These are phyloP conservation scores for Schizochytrium sp. DNA, from an alignment of 108 stramenopile species.

Conservation along the genomic window DNA sequence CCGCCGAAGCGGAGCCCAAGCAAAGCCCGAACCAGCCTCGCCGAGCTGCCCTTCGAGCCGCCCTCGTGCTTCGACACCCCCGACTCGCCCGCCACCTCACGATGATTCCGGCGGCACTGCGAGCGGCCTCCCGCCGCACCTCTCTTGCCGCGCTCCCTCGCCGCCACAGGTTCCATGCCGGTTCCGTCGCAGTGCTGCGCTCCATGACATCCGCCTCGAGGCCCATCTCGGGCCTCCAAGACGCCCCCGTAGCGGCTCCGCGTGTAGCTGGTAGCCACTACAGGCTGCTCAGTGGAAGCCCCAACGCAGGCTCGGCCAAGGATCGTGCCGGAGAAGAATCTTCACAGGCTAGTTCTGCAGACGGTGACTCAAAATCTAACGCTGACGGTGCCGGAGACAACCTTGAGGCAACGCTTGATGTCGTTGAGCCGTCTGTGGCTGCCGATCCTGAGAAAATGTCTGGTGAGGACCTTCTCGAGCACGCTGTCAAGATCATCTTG, in stretches of 20 bases:
- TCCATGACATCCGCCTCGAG: neutral
- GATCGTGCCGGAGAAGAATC: no score
- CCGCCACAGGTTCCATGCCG: neutral
- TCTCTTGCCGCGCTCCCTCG: neutral
- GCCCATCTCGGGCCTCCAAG: no score
- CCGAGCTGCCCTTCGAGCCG: neutral
- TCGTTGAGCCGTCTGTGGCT: neutral
- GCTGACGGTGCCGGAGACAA: neutral
- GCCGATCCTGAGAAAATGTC: slow-evolving; percentile 3
- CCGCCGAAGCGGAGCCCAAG: neutral
- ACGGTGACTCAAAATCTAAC: neutral
- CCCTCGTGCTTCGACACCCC: neutral
- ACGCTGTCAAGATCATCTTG: slow-evolving; percentile 33
- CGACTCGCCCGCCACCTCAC: neutral
- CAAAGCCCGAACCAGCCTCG: neutral
- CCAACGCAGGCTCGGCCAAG: no score
- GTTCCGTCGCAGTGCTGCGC: neutral
- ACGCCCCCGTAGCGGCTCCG: no score
- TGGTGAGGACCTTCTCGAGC: slow-evolving; percentile 28
- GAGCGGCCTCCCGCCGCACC: neutral
- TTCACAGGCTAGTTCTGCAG: neutral
- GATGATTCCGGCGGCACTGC: neutral
- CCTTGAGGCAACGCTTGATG: neutral
- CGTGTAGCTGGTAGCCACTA: no score
- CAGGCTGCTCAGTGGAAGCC: no score